These are phyloP conservation scores for Phytophthora pini DNA, from an alignment of 352 stramenopile genomes.

Conservation along the genomic window DNA sequence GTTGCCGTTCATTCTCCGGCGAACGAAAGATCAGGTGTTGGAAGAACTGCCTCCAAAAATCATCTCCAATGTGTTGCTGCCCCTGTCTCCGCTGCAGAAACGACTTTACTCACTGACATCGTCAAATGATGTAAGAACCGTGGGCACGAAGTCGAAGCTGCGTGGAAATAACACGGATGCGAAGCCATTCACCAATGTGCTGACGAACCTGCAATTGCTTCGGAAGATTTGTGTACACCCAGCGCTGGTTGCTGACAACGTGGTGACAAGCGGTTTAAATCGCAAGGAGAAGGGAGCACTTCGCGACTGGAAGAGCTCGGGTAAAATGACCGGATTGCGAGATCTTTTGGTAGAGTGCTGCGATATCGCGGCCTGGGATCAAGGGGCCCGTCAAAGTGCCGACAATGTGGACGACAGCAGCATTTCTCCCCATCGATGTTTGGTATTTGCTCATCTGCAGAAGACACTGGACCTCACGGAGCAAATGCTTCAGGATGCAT, in stretches of 20 bases:
- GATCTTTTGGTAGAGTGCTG: constrained; percentile 82
- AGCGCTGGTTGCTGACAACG: constrained; percentile 67
- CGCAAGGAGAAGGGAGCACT: constrained; percentile 38
- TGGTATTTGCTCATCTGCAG: constrained; percentile 96
- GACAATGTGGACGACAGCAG: constrained; percentile 24
- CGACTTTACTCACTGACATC: constrained; percentile 78
- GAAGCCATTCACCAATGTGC: constrained; percentile 45
- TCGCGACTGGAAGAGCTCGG: constrained; percentile 80
- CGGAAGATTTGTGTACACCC: constrained; percentile 96
- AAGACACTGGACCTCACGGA: constrained; percentile 95
- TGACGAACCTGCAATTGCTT: constrained; percentile 80
- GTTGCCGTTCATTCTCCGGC: constrained; percentile 97
- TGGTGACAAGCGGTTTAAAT: constrained; percentile 28
- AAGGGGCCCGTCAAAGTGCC: constrained; percentile 7
- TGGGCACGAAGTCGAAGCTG: not conserved
- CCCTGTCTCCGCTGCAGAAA: constrained; percentile 89
- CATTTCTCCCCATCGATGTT: constrained; percentile 84
- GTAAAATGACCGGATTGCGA: constrained; percentile 90
- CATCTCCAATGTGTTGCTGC: constrained; percentile 93
- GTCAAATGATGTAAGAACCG: constrained; percentile 19
- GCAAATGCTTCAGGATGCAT: constrained; percentile 77
- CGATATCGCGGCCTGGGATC: constrained; percentile 40
- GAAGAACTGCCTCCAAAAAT: constrained; percentile 97
- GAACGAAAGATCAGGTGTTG: constrained; percentile 97
- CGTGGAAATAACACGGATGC: constrained; percentile 1